These are phyloP conservation scores for Setomelanomma holmii DNA, from an alignment of 2,329 filamentous ascomycete species.

Conservation along the genomic window DNA sequence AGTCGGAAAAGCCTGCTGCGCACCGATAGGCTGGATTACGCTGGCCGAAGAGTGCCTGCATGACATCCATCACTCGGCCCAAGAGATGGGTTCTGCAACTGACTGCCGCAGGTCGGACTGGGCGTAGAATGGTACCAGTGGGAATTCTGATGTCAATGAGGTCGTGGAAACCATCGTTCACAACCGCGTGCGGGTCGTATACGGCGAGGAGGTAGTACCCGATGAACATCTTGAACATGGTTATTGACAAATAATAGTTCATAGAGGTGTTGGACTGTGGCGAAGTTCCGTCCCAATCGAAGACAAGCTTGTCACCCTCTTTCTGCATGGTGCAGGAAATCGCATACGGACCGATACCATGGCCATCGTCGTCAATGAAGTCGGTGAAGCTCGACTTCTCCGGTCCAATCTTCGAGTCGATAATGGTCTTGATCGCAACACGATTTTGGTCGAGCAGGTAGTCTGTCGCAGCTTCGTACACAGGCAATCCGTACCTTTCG, in stretches of 20 bases:
- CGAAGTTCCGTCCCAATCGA: constrained; percentile 59
- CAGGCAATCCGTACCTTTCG: constrained; percentile 52
- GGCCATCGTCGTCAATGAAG: constrained; percentile 59
- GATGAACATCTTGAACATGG: constrained; percentile 62
- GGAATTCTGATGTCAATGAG: constrained; percentile 58
- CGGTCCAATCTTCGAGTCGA: constrained; percentile 55
- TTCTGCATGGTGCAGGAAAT: constrained; percentile 58
- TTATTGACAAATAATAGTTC: constrained; percentile 59
- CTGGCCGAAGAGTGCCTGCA: constrained; percentile 59
- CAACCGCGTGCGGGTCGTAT: constrained; percentile 56
- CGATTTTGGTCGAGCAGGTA: constrained; percentile 56
- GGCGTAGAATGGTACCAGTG: constrained; percentile 54
- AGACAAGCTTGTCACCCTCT: constrained; percentile 51
- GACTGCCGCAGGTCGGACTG: constrained; percentile 56
- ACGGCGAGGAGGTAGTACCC: constrained; percentile 59
- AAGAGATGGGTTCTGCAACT: constrained; percentile 58
- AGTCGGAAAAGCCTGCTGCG: constrained; percentile 60
- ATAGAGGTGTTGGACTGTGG: constrained; percentile 56
- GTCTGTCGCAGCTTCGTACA: constrained; percentile 56
- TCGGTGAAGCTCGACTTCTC: constrained; percentile 56
- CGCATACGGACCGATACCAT: constrained; percentile 55
- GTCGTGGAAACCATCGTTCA: constrained; percentile 61
- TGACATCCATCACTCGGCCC: constrained; percentile 58
- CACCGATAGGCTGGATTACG: constrained; percentile 55
- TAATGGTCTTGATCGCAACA: constrained; percentile 54